These are phyloP conservation scores for Diutina mesorugosa DNA, from an alignment of 1,139 yeast species.

Conservation along the genomic window DNA sequence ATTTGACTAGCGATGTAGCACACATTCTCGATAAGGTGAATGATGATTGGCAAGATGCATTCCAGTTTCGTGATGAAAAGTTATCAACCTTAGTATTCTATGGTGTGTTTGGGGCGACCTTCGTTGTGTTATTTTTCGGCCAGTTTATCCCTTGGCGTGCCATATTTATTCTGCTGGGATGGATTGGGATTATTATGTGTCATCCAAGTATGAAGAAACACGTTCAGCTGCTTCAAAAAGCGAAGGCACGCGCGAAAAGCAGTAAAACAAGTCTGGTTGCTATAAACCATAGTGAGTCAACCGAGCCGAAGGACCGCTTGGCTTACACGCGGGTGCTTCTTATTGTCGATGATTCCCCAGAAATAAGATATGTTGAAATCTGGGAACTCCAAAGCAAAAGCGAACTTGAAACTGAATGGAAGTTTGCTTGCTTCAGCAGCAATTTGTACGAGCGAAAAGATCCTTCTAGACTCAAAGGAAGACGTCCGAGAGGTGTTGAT, in stretches of 20 bases:
- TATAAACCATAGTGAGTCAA: not conserved
- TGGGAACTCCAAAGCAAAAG: constrained; percentile 65
- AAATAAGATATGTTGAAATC: constrained; percentile 50
- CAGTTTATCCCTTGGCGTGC: constrained; percentile 33
- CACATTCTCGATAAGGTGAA: constrained; percentile 40
- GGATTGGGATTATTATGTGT: not conserved
- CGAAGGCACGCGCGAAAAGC: not conserved
- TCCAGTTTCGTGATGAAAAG: constrained; percentile 63
- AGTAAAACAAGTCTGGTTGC: not conserved
- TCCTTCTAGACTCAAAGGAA: constrained; percentile 39
- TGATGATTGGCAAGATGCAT: constrained; percentile 44
- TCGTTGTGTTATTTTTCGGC: constrained; percentile 37
- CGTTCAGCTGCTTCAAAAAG: not conserved
- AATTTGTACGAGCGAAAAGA: constrained; percentile 41
- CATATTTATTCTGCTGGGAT: not conserved
- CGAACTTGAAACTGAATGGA: constrained; percentile 49
- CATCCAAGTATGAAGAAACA: not conserved
- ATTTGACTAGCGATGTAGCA: constrained; percentile 45
- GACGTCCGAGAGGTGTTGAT: constrained; percentile 52
- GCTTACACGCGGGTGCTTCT: constrained; percentile 9
- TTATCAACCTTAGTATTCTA: constrained; percentile 44
- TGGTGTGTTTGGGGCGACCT: constrained; percentile 21
- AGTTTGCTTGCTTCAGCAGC: constrained; percentile 19
- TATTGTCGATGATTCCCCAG: constrained; percentile 58
- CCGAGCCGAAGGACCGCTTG: not conserved